Evolutionary conservation across 1,139 yeast species (phyloP).

Genomic region (Hyphopichia fennica): DNA sequence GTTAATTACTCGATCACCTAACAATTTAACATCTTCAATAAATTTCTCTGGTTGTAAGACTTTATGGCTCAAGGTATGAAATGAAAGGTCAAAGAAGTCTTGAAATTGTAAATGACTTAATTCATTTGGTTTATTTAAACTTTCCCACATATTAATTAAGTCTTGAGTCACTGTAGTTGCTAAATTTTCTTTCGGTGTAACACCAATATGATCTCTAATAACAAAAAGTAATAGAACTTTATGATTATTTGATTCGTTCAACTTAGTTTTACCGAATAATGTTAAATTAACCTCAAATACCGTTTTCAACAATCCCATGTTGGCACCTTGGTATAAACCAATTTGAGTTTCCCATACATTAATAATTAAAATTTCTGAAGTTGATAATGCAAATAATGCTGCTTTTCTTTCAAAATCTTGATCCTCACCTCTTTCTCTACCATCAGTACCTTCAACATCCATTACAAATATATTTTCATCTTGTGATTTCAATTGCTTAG

Average conservation of each 20-base stretch:
- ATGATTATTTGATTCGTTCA: conserved; percentile 42
- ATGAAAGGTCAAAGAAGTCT: conserved; percentile 84
- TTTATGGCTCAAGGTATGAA: conserved; percentile 84
- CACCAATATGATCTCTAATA: conserved; percentile 87
- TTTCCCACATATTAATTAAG: conserved; percentile 74
- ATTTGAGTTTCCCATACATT: conserved; percentile 98
- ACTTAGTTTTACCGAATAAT: conserved; percentile 56
- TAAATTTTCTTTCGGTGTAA: conserved; percentile 76
- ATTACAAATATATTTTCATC: conserved; percentile 65
- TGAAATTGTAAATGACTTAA: conserved; percentile 52
- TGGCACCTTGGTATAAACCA: conserved; percentile 96
- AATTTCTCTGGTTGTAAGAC: conserved; percentile 77
- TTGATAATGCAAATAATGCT: conserved; percentile 89
- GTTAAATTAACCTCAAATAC: conserved; percentile 94
- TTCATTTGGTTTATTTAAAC: conserved; percentile 69
- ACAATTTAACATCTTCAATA: conserved; percentile 53
- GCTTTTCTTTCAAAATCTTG: conserved; percentile 97
- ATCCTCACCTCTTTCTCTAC: conserved; percentile 96
- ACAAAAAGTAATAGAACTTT: conserved; percentile 83
- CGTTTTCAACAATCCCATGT: conserved; percentile 91
- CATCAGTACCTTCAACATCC: conserved; percentile 98
- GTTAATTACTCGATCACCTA: conserved; percentile 63
- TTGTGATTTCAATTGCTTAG: conserved; percentile 13
- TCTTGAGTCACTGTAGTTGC: conserved; percentile 69
- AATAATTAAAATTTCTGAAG: conserved; percentile 85